Evolutionary conservation across 768 basidiomycete genomes (phyloP), one percentile per base, ranked within the genome.

Genomic region (Wakefieldia striispora): DNA sequence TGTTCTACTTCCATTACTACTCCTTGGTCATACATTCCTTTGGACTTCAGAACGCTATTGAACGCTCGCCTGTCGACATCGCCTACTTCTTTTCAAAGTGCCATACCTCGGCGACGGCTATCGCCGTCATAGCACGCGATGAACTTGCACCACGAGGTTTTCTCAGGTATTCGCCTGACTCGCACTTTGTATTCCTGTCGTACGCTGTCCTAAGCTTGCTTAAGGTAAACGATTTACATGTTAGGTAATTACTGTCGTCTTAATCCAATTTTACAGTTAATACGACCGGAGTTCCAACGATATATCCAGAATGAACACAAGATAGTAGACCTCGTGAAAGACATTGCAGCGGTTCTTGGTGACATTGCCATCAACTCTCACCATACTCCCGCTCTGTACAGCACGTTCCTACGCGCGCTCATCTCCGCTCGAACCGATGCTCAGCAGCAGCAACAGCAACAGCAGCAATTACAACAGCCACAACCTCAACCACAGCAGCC

Each of bases 11-110:
- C 70, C 80, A 91, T 64, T 95, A 95, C 60, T 82, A 86, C 21
- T 81, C 82, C 70, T 80, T 99, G 44, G 90, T 97, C 33, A 72
- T 97, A 50, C 94, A 97, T 64, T 95, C 95, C 1, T 99, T 99
- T 59, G 95, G 95, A 11, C 77, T 99, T 37, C 95, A 99, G 67
- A 90, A 95, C 62, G 92, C 95, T n/a, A 71, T 97, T 48, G 95
- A 95, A 68, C 78, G 81, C 17, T 76, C 80, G 4, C 70, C 79
- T 1, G 68, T 88, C 37, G 83, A 93, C 61, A 84, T 90, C 36
- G 84, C 84, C 0, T 84, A 93, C 70, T 93, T 93, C 72, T 92
- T 93, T 61, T 79, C 83, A 13, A 81, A 88, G 29, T 87, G 86
- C 52, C 83, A 92, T 65, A 75, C 80, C 3, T 77, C 81, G 9